Evolutionary conservation across 1,139 yeast genomes (phyloP).

Genomic region (Diutina catenulata): DNA sequence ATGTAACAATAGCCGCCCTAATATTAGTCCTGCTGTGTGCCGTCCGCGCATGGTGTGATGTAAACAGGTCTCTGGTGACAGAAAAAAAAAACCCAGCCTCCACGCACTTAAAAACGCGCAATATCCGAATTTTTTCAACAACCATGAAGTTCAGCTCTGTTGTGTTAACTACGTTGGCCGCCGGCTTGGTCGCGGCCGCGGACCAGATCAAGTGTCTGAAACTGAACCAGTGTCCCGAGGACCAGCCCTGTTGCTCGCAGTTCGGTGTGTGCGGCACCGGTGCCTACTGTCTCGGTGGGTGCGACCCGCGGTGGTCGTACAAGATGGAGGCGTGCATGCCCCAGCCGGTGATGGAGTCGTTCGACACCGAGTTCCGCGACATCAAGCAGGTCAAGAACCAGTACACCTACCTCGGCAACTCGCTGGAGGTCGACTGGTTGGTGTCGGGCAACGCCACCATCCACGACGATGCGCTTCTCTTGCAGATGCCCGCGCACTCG

Average conservation of each 20-base stretch:
- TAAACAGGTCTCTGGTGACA: too few species aligned
- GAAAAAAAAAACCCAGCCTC: too few species aligned
- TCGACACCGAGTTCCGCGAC: conserved; percentile 26
- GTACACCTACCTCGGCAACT: conserved; percentile 55
- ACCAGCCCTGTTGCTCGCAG: conserved; percentile 71
- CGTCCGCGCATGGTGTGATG: too few species aligned
- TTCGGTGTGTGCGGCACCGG: conserved; percentile 85
- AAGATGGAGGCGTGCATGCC: conserved; percentile 60
- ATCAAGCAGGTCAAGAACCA: conserved; percentile 20
- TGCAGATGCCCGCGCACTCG: conserved; percentile 74
- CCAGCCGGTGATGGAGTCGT: conserved; percentile 30
- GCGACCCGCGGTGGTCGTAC: conserved; percentile 59
- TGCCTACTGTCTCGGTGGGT: conserved; percentile 67
- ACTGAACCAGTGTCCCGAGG: conserved; percentile 51
- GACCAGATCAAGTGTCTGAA: conserved; percentile 30
- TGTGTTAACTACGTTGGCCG: not conserved
- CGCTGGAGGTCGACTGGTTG: conserved; percentile 57
- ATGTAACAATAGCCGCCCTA: too few species aligned
- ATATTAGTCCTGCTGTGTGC: too few species aligned
- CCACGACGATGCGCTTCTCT: conserved; percentile 38
- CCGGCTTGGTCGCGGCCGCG: conserved; percentile 3
- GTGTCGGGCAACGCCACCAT: conserved; percentile 49
- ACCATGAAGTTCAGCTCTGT: conserved; percentile 2
- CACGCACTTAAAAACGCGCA: too few species aligned
- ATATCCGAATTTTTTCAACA: too few species aligned